Conservation (phyloP, 139 green algal genomes). For the Coelastrella sp. region DNA sequence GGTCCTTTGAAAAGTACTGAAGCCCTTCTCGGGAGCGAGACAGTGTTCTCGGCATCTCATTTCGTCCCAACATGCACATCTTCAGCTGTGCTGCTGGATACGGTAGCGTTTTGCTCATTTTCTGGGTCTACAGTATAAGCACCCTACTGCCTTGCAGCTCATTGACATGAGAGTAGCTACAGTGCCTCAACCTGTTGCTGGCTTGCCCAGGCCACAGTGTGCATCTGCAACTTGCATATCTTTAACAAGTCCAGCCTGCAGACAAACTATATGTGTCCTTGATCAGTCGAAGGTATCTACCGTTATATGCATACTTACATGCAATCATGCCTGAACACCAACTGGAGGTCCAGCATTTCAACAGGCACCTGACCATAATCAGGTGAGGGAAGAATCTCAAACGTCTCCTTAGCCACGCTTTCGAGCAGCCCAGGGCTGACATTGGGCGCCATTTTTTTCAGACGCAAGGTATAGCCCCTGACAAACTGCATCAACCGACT, state of each 20-base stretch:
- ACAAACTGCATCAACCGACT: conserved; percentile 73
- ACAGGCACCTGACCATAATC: conserved; percentile 68
- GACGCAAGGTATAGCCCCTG: neutral
- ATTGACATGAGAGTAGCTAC: too few relatives aligned
- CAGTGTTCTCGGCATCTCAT: too few relatives aligned
- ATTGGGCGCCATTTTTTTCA: conserved; percentile 55
- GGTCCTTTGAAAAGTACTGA: neutral
- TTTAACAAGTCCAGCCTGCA: neutral
- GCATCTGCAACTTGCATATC: too few relatives aligned
- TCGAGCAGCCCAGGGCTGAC: conserved; percentile 64
- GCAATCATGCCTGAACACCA: conserved; percentile 94
- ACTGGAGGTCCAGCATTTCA: conserved; percentile 82
- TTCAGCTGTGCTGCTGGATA: too few relatives aligned
- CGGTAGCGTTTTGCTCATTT: too few relatives aligned
- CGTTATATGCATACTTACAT: conserved; percentile 64
- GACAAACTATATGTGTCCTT: neutral
- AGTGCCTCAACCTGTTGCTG: too few relatives aligned
- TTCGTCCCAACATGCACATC: too few relatives aligned
- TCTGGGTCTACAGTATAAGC: too few relatives aligned
- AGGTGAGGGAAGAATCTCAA: conserved; percentile 67
- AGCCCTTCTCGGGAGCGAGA: neutral
- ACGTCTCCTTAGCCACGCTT: conserved; percentile 63
- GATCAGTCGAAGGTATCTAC: neutral
- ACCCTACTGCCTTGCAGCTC: too few relatives aligned
- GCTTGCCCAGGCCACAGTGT: too few relatives aligned